phyloP scores from a whole-genome alignment of 2,329 filamentous ascomycete genomes.

The Stagonosporopsis vannaccii region DNA sequence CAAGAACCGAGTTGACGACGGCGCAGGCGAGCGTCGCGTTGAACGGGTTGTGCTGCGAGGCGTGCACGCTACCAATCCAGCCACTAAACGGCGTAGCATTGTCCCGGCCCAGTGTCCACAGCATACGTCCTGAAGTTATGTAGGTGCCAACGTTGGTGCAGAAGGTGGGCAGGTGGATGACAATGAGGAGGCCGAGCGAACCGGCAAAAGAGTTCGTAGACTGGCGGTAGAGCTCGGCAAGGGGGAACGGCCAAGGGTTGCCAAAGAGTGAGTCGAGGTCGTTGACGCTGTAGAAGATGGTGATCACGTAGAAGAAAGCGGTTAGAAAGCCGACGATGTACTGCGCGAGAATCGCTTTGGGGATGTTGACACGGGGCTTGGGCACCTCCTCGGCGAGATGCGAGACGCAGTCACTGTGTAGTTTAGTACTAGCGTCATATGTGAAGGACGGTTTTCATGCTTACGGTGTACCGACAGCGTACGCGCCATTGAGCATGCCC shows the following conservation, averaged over 20 bases:
- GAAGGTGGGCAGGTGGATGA: conserved; percentile 63
- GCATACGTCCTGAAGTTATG: conserved; percentile 67
- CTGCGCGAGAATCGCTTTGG: conserved; percentile 51
- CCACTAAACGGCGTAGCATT: conserved; percentile 62
- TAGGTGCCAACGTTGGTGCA: conserved; percentile 63
- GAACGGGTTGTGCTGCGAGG: conserved; percentile 59
- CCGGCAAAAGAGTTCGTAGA: conserved; percentile 52
- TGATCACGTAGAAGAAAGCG: conserved; percentile 48
- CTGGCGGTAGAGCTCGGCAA: conserved; percentile 70
- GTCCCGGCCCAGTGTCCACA: conserved; percentile 69
- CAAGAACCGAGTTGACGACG: conserved; percentile 62
- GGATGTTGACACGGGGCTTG: conserved; percentile 48
- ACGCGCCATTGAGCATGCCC: conserved; percentile 74
- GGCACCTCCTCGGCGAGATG: conserved; percentile 66
- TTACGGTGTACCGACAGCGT: conserved; percentile 67
- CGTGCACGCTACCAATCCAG: conserved; percentile 58
- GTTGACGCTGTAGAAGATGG: conserved; percentile 64
- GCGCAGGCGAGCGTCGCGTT: conserved; percentile 63
- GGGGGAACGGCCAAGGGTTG: conserved; percentile 63
- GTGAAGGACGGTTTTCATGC: background rate
- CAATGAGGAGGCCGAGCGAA: conserved; percentile 55
- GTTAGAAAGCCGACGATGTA: conserved; percentile 48
- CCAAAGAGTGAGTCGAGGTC: conserved; percentile 63
- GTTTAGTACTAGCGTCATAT: background rate
- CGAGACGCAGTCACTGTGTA: conserved; percentile 63